Percentiles rank a stretch among this genome's conserved stretches.
These are phyloP conservation scores for Ceratobasidium theobromae DNA, from an alignment of 1,284 basidiomycete genomes.

Conservation along the genomic window DNA sequence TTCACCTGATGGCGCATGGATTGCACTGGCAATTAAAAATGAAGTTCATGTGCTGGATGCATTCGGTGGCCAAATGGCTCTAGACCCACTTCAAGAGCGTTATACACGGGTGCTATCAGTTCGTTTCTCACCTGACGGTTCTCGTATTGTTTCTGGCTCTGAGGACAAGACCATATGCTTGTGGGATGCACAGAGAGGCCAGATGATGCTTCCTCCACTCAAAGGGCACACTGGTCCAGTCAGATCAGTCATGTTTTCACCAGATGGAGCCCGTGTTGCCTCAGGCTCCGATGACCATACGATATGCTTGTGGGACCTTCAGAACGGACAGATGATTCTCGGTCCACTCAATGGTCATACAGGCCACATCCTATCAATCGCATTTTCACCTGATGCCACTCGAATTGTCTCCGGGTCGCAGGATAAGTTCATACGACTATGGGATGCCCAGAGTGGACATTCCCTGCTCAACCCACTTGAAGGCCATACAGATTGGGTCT, in stretches of 20 bases:
- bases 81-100: too few relatives aligned
- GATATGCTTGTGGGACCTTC: slow-evolving; percentile 16
- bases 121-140: slow-evolving; percentile 17
- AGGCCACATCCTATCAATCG: background rate
- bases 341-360: background rate
- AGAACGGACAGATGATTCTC: background rate
- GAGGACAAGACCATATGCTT: slow-evolving; percentile 10
- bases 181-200: slow-evolving; percentile 9
- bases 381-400: slow-evolving; percentile 3
- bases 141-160: slow-evolving; percentile 16
- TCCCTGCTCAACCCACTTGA: too few relatives aligned
- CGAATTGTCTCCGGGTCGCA: background rate
- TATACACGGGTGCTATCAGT: too few relatives aligned
- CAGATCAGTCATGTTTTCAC: slow-evolving; percentile 17
- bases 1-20: too few relatives aligned
- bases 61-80: too few relatives aligned
- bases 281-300: slow-evolving; percentile 30
- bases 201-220: background rate
- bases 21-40: too few relatives aligned
- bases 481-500: too few relatives aligned
- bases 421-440: background rate
- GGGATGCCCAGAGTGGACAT: slow-evolving; percentile 9
- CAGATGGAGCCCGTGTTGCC: slow-evolving; percentile 1
- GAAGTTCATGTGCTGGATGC: too few relatives aligned
- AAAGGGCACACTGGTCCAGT: background rate